Evolutionary conservation across 352 stramenopile genomes (phyloP), one percentile per base, ranked within the genome.

Genomic region (Pythium biforme): DNA sequence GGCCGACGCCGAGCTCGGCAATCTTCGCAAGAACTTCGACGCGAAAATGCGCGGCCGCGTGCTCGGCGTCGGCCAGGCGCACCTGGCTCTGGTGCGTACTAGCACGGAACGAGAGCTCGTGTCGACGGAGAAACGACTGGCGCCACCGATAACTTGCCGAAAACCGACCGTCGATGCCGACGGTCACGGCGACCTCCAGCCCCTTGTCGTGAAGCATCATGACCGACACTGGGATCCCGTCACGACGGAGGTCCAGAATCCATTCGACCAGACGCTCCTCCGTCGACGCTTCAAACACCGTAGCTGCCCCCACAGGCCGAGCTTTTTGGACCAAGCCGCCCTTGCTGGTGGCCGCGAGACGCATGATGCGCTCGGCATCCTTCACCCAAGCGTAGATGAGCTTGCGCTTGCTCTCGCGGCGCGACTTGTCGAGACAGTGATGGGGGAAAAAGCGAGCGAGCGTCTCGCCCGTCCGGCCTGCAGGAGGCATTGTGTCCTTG

Each of bases 21-120:
- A 56, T 45, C 20, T 26, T 27, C 2, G 27, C 27, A 4, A 2
- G 14, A 25, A 56, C 31, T 22, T 56, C 17, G 3, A 15, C 19
- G 5, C 2, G 3, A 29, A 56, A 56, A 11, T 10, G 5, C 4
- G 27, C 49, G 19, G 49, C 27, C 5, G 9, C 17, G 23, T 29
- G 31, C 20, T 56, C 7, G 49, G 10, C 49, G 14, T 56, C 49
- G 10, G 14, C 49, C 2, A 45, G 7, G 4, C 7, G 15, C 17
- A 43, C 26, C 23, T 59, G 52, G 20, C 52, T 22, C 22, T 59
- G 52, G 22, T 59, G 52, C 22, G 52, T 59, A 19, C 52, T 31
- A 3, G 10, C 29, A 10, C 52, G 33, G 9, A 37, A 49, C 37
- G 52, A 59, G 4, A 59, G 20, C 22, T 9, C 22, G 20, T 59